Percentiles rank a stretch among this genome's conserved stretches.
Evolutionary conservation across 495 filamentous ascomycete genomes (phyloP).

Genomic region (Tuber indicum): DNA sequence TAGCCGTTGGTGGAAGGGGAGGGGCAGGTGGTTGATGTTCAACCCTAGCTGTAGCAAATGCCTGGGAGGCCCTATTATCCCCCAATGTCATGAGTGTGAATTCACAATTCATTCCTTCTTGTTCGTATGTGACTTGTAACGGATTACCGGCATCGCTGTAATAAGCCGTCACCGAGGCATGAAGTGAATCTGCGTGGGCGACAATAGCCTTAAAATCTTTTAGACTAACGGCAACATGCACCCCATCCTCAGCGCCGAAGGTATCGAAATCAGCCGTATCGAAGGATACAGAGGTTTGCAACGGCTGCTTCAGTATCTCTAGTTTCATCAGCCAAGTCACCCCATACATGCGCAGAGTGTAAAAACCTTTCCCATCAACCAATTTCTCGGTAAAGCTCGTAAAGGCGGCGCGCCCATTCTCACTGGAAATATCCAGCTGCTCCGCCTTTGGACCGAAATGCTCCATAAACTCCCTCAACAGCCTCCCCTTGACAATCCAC

Average conservation of each 20-base stretch:
- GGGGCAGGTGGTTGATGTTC: conserved; percentile 5
- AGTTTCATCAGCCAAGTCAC: conserved; percentile 9
- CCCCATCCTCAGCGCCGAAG: conserved; percentile 63
- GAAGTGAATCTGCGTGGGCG: conserved; percentile 70
- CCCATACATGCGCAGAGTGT: background rate
- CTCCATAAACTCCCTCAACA: conserved; percentile 76
- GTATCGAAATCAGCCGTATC: conserved; percentile 81
- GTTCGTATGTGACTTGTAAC: conserved; percentile 71
- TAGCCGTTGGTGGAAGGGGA: background rate
- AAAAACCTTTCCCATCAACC: conserved; percentile 67
- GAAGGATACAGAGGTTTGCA: conserved; percentile 84
- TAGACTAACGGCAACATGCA: conserved; percentile 82
- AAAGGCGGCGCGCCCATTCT: conserved; percentile 64
- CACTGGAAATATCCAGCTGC: conserved; percentile 78
- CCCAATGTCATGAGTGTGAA: conserved; percentile 94
- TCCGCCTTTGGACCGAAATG: conserved; percentile 89
- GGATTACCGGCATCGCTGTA: conserved; percentile 78
- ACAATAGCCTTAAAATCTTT: conserved; percentile 94
- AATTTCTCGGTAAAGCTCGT: conserved; percentile 95
- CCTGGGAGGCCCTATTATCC: conserved; percentile 54
- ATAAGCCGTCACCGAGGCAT: conserved; percentile 61
- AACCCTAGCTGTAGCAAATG: conserved; percentile 15
- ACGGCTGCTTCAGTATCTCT: conserved; percentile 88
- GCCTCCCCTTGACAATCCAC: conserved; percentile 70
- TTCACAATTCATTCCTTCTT: conserved; percentile 69